phyloP scores from a whole-genome alignment of 257 asterid species.

The Ocimum tenuiflorum region DNA sequence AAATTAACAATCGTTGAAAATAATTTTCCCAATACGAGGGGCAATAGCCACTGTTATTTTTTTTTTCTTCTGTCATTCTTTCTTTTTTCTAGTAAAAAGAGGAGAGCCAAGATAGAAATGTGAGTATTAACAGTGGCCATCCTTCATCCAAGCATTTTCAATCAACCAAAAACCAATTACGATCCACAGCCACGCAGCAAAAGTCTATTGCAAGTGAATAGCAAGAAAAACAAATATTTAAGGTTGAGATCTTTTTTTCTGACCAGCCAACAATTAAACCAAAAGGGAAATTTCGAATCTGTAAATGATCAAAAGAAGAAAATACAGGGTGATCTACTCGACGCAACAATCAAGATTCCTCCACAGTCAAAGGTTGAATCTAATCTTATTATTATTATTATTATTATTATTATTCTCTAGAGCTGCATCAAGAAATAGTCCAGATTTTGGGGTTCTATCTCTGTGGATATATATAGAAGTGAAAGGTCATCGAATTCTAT shows the following conservation, averaged over 20 bases:
- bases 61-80: too few species aligned
- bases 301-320: conserved; percentile 1
- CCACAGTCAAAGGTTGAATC: not conserved
- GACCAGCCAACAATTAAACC: not conserved
- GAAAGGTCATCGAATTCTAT: conserved; percentile 18
- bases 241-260: too few species aligned
- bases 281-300: not conserved
- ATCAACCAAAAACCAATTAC: too few species aligned
- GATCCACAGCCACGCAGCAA: too few species aligned
- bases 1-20: too few species aligned
- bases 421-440: conserved; percentile 23
- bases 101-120: too few species aligned
- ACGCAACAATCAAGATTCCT: conserved; percentile 15
- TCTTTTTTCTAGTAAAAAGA: too few species aligned
- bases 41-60: too few species aligned
- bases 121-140: too few species aligned
- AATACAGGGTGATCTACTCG: not conserved
- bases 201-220: not conserved
- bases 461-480: not conserved
- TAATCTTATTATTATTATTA: too few species aligned
- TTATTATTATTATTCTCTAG: conserved; percentile 23
- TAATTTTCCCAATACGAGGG: too few species aligned
- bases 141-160: too few species aligned
- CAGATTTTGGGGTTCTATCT: conserved; percentile 23
- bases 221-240: not conserved